Base-by-base conservation (phyloP, 2,329 filamentous ascomycete genomes). In the Emergomyces africanus region DNA sequence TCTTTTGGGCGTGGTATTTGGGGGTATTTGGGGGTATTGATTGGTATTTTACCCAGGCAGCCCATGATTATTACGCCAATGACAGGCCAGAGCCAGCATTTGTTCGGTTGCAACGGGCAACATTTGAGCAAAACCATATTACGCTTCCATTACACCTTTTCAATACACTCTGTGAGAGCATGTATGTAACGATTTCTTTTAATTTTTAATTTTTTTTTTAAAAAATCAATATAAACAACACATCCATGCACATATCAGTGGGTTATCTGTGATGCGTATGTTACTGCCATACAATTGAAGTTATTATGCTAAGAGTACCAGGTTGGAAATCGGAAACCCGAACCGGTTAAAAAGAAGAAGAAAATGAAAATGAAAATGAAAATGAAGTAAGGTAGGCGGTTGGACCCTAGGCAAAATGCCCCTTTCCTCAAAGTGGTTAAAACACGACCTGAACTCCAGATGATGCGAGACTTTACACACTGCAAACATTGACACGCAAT, bases 101-200 rank as follows among this genome's bases (percentile, higher is more conserved):
- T 20, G 3, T 1, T 9, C 20, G 54, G 60, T 57, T 55, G 57
- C 53, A 44, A 35, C 20, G 58, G 57, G 58, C 55, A 58, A 54
- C 55, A 51, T 23, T n/a, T 44, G 48, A 8, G 2, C 33, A 15
- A n/a, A n/a, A 4, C 3, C n/a, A 12, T 1, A 23, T 23, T 54
- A 54, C 50, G 12, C 18, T 2, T 20, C 25, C 10, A 54, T 39
- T 54, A 66, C 54, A 46, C 49, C 49, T 54, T 61, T 58, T 35
- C 54, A 46, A 55, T 55, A 44, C 25, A 55, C 54, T 18, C n/a
- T n/a, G n/a, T n/a, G n/a, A n/a, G n/a, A n/a, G n/a, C n/a, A n/a
- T n/a, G n/a, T n/a, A n/a, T n/a, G n/a, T n/a, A n/a, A n/a, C n/a
- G n/a, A n/a, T n/a, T n/a, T n/a, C n/a, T n/a, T n/a, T n/a, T n/a